Base-by-base conservation (phyloP, 495 filamentous ascomycete species). In the Penicillium coffeae region DNA sequence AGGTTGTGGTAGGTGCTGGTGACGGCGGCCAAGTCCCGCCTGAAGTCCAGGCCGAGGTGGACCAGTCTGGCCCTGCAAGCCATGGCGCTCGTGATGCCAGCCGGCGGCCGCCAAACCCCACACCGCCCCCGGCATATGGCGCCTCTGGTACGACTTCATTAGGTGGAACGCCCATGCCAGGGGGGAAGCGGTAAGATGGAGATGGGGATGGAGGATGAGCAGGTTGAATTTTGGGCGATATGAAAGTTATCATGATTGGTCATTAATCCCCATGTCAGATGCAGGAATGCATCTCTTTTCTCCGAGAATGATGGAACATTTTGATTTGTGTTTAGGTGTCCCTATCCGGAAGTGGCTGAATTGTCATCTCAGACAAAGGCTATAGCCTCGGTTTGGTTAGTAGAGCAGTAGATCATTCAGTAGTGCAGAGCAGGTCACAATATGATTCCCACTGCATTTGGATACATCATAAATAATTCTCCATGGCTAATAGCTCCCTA, bases 1-100 rank as follows among this genome's bases (percentile, higher is more conserved):
- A 92, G 48, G 75, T 95, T 18, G 80, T 97, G 7, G 87, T 96
- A 35, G 89, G 92, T 13, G 82, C 81, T 35, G 88, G 86, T 12
- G 86, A 89, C 51, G 84, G 86, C n/a, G 83, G 85, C 68, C 63
- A 71, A 9, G 46, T 74, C 15, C 72, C 77, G 15, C 32, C 52
- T 22, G 57, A 37, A 12, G 50, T 41, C 14, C 25, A 48, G 19
- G 21, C 42, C 32, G 41, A 19, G 16, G 35, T 54, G 25, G 47
- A 56, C 8, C 25, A 30, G 25, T 30, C 25, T 59, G 63, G 7
- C 58, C n/a, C 50, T 15, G 52, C 59, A 20, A 42, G 38, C 8
- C 37, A 41, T 3, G 45, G 56, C 5, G 50, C 41, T 13, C 49
- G 51, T 18, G 59, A 61, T 34, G 51, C 18, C 19, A 57, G 67